Evolutionary conservation across 202 grass and related monocot genomes (phyloP).

Genomic region (Sporobolus alterniflorus): DNA sequence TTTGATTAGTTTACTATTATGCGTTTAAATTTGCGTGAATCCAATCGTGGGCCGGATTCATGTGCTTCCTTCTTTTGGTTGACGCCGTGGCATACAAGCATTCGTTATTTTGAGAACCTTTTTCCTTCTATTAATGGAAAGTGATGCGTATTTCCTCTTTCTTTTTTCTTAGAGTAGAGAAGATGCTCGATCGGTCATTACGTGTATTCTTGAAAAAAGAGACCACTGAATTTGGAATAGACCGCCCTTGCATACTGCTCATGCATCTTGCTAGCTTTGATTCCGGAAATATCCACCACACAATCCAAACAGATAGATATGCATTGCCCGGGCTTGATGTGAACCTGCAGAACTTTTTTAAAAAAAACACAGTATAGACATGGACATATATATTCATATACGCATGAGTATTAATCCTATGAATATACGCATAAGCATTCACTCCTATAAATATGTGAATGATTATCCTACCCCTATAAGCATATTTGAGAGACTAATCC

Average conservation of each 20-base stretch:
- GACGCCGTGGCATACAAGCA: background rate
- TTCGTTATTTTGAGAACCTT: background rate
- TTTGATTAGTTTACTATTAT: background rate
- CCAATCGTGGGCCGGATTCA: background rate
- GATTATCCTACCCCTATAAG: no score
- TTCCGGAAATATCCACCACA: conserved; percentile 22
- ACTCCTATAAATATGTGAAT: no score
- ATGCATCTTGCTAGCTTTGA: conserved; percentile 29
- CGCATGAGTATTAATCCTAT: no score
- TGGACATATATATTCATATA: no score
- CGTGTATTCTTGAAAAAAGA: background rate
- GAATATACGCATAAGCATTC: no score
- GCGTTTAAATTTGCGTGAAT: background rate
- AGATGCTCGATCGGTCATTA: background rate
- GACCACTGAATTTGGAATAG: background rate
- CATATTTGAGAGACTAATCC: no score
- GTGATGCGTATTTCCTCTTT: background rate
- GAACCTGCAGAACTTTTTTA: background rate
- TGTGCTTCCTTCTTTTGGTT: background rate
- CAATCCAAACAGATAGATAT: background rate
- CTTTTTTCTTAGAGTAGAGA: background rate
- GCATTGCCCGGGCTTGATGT: conserved; percentile 6
- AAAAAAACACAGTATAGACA: no score
- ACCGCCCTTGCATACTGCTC: background rate
- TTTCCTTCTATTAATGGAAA: background rate